Evolutionary conservation across 192 early-diverging fungal species (phyloP), one percentile per base, ranked within the genome.

Genomic region (Umbelopsis sp.): DNA sequence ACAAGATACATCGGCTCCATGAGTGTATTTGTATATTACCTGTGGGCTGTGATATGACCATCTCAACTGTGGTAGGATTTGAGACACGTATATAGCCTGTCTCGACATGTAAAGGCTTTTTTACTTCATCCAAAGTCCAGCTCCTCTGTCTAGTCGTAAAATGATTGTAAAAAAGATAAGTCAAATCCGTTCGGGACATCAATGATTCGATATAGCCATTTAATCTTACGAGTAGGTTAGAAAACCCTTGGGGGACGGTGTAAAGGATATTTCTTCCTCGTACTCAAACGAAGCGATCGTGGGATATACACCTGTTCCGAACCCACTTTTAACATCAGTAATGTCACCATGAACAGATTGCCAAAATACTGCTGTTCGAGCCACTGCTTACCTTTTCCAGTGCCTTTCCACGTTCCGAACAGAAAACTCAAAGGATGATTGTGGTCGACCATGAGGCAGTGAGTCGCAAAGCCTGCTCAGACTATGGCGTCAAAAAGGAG

Each of bases 211-310:
- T 7, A 37, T 41, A 67, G 13, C 12, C 18, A 18, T 6, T 61
- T 35, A 0, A 69, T 49, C 67, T 49, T 69, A 69, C 67, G 48
- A 52, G 21, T 69, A 69, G 8, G 20, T 44, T 27, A 69, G 49
- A 27, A 69, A 69, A 6, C 67, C 67, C 23, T 69, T 69, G 9
- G 67, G 67, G 4, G 67, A 69, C 7, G 44, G 48, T 4, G 67
- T 52, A 47, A 69, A 52, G 21, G 47, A 52, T 49, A 69, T 69
- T 50, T 69, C 67, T 69, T 69, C 67, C 30, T 52, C 67, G 25
- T 69, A 69, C 20, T 69, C 51, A 52, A 69, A 69, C 3, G 67
- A 21, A n/a, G n/a, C 27, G 12, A 69, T 69, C 20, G 67, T 69
- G n/a, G 67, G 67, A 27, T 51, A 69, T 11, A 69, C 51, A 21